Base-by-base conservation (phyloP, 2,329 filamentous ascomycete genomes). In the Paracoccidioides brasiliensis region DNA sequence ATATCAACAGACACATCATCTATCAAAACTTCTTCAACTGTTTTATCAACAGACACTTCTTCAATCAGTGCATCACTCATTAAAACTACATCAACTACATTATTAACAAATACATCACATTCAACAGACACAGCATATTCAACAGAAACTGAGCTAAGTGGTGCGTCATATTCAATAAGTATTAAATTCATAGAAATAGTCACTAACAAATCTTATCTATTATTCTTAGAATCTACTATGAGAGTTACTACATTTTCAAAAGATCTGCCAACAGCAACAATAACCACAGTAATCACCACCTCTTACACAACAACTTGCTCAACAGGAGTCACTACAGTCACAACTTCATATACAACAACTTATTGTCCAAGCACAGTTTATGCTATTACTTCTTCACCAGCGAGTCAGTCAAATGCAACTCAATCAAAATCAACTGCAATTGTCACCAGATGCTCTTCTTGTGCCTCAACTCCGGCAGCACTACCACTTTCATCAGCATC, bases 281-380 rank as follows among this genome's bases (percentile, higher is more conserved):
- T 64, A 41, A 72, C 70, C 8, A 71, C 70, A 10, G 59, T 72
- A 15, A 66, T 72, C 52, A 63, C 67, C 40, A 74, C 72, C 37
- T 70, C 69, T 15, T 74, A 73, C 58, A 66, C 67, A 6, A 67
- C 70, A 52, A 69, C 74, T 59, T 74, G 71, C 56, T 68, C 72
- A 3, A 72, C 70, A 32, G 72, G 72, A 5, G 73, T 70, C 60
- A 72, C 68, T 41, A 73, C 69, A 5, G 64, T 72, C 51, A 71
- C 68, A 2, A 68, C 67, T 3, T 70, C 69, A 0, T 64, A 67
- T 46, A 73, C 70, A 8, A 70, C 68, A 14, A 70, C 65, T 4
- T 66, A 68, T 53, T 72, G 68, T 58, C 68, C 70, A 3, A 66
- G 63, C 14, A 66, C 65, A 12, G 58, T 48, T 4, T 60, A 66